These are phyloP conservation scores for Blastomyces gilchristii DNA, from an alignment of 2,329 filamentous ascomycete species.

Conservation along the genomic window DNA sequence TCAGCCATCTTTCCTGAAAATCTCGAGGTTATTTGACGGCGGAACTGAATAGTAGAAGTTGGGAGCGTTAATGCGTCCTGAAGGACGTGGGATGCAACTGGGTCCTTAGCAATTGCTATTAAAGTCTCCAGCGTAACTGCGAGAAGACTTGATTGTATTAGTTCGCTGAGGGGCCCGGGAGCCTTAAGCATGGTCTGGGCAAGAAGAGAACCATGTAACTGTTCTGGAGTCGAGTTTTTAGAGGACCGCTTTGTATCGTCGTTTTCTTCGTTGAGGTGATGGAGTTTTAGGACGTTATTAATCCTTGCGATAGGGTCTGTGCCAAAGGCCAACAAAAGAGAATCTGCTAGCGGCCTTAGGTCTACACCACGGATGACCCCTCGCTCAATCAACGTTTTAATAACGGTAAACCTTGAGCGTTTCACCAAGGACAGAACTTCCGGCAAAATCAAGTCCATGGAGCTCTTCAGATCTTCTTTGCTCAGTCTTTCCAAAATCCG, in stretches of 20 bases:
- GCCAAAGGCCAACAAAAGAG: slow-evolving; percentile 49
- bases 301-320: slow-evolving; percentile 43
- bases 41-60: slow-evolving; percentile 45
- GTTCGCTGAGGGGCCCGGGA: slow-evolving; percentile 55
- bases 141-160: slow-evolving; percentile 64
- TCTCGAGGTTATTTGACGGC: slow-evolving; percentile 53
- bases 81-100: slow-evolving; percentile 50
- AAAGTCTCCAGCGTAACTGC: slow-evolving; percentile 47
- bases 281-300: slow-evolving; percentile 50
- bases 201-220: slow-evolving; percentile 74
- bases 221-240: slow-evolving; percentile 39
- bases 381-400: slow-evolving; percentile 73
- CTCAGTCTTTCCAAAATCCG: slow-evolving; percentile 71
- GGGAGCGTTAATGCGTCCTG: slow-evolving; percentile 51
- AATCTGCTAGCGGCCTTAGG: slow-evolving; percentile 44
- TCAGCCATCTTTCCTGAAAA: slow-evolving; percentile 53
- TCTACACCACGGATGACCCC: slow-evolving; percentile 59
- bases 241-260: slow-evolving; percentile 36
- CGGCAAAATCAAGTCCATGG: slow-evolving; percentile 60
- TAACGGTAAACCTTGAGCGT: slow-evolving; percentile 64
- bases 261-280: slow-evolving; percentile 38
- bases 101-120: slow-evolving; percentile 55
- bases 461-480: slow-evolving; percentile 71
- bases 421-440: slow-evolving; percentile 64
- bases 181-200: slow-evolving; percentile 69